Evolutionary conservation across 805 yeast genomes (phyloP), one percentile per base, ranked within the genome.

Genomic region (Wickerhamomyces bovis): DNA sequence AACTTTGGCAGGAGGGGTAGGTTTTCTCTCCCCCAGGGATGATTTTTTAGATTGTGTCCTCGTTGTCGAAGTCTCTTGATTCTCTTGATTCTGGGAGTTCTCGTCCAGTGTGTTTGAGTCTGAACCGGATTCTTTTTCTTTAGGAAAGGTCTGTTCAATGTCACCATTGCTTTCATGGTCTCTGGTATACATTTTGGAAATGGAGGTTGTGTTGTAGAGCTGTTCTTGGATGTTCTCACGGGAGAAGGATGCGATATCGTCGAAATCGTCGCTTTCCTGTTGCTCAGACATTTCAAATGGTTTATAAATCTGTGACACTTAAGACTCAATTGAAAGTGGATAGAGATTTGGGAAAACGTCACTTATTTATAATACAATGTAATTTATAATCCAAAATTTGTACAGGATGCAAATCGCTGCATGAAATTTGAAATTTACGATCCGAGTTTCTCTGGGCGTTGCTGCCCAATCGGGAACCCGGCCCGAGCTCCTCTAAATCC

Each of bases 1-100:
- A 23, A 57, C 61, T 42, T 55, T 57, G 9, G 40, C 22, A 9
- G 35, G 28, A 12, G 46, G 46, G 20, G 42, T 44, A 2, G 30
- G 30, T 16, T 33, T 33, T 20, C 21, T 19, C 18, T 33, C 21
- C 10, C 11, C 21, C 9, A 12, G 21, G 16, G 19, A 18, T 33
- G 38, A 11, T 33, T 9, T 16, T 16, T 7, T 28, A 3, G 31
- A 28, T n/a, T n/a, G n/a, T n/a, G n/a, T n/a, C n/a, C n/a, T n/a
- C n/a, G n/a, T n/a, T n/a, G n/a, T n/a, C n/a, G n/a, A n/a, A n/a
- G n/a, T n/a, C n/a, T n/a, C n/a, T n/a, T n/a, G n/a, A n/a, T n/a
- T n/a, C n/a, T n/a, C n/a, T n/a, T n/a, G 31, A 28, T 28, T 3
- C n/a, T 13, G 31, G 8, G n/a, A 13, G 6, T 13, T 28, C n/a